Evolutionary conservation across 2,329 filamentous ascomycete species (phyloP).

Genomic region (Apiospora aurea): DNA sequence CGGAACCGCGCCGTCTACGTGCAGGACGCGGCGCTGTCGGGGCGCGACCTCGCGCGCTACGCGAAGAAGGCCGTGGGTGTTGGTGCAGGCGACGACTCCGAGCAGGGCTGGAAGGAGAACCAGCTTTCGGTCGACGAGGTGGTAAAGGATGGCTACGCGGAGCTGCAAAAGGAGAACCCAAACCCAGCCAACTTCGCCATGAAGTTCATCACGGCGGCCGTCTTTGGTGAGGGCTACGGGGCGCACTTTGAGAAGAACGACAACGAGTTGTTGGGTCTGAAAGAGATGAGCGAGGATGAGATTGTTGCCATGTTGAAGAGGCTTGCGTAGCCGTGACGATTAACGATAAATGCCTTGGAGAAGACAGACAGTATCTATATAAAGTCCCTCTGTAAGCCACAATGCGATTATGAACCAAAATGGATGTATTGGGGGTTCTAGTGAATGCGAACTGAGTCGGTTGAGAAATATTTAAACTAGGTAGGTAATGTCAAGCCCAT

Average conservation of each 20-base stretch:
- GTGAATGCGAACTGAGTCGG: too few species aligned
- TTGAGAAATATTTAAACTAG: too few species aligned
- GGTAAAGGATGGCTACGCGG: neutral
- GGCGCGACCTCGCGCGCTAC: conserved; percentile 53
- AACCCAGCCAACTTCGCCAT: conserved; percentile 20
- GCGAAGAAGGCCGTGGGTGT: conserved; percentile 29
- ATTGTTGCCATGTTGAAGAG: conserved; percentile 18
- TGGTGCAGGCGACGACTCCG: neutral
- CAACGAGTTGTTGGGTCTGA: neutral
- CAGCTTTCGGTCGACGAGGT: neutral
- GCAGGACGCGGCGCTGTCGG: conserved; percentile 56
- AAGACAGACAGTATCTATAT: too few species aligned
- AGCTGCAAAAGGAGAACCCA: conserved; percentile 23
- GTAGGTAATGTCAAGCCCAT: too few species aligned
- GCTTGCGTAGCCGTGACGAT: conserved; percentile 25
- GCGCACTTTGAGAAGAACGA: conserved; percentile 19
- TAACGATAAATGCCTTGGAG: too few species aligned
- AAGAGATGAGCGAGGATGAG: neutral
- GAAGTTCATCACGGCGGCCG: neutral
- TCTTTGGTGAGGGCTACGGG: neutral
- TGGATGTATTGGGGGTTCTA: too few species aligned
- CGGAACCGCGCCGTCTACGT: conserved; percentile 60
- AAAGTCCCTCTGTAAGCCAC: too few species aligned
- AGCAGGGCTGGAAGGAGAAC: neutral
- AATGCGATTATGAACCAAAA: too few species aligned